A percentile compares a stretch with the other conserved stretches of the same genome.
phyloP scores from a whole-genome alignment of 371 early-diverging fungal species.

The Polyrhizophydium stewartii region DNA sequence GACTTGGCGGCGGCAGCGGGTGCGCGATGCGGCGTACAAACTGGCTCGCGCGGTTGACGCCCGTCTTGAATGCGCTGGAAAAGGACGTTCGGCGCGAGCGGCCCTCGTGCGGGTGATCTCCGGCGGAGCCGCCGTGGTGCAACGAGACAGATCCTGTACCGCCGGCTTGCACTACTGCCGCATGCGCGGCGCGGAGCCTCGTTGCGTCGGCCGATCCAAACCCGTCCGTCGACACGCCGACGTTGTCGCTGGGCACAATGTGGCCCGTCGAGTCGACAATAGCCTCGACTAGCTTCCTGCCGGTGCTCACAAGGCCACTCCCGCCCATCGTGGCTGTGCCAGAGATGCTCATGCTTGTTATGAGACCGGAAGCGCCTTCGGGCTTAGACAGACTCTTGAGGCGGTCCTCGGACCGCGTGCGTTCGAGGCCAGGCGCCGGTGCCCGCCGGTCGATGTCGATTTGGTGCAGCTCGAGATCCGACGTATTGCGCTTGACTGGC shows the following conservation, averaged over 20 bases:
- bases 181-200: background rate
- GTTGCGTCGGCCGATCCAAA: background rate
- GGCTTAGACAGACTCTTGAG: no score
- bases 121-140: no score
- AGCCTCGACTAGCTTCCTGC: slow-evolving; percentile 4
- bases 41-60: background rate
- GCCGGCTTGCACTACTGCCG: background rate
- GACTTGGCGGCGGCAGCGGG: background rate
- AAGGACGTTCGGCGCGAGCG: background rate
- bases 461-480: slow-evolving; percentile 6
- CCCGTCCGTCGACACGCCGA: slow-evolving; percentile 1
- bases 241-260: background rate
- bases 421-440: no score
- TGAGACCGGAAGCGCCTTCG: background rate
- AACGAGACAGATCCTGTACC: no score
- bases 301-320: background rate
- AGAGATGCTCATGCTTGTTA: background rate
- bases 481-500: background rate
- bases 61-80: slow-evolving; percentile 1
- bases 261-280: background rate
- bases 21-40: slow-evolving; percentile 2
- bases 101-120: no score
- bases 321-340: slow-evolving; percentile 4
- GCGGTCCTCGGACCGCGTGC: no score
- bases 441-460: background rate